Base-by-base conservation (phyloP, 495 filamentous ascomycete species). In the Penicillium bialowiezense region DNA sequence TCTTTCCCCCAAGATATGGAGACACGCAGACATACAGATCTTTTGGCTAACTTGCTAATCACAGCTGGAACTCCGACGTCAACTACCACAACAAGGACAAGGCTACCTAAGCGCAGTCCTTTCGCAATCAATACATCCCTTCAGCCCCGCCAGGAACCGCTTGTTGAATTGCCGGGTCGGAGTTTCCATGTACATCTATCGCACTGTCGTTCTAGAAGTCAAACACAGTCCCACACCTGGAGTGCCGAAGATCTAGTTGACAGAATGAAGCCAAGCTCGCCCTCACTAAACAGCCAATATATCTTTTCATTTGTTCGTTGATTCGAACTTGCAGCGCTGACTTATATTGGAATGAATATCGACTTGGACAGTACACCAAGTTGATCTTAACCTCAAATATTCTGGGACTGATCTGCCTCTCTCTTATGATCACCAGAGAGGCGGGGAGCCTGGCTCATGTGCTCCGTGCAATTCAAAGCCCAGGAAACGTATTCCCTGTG, bases 41-140 rank as follows among this genome's bases (percentile, higher is more conserved):
- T 42, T 19, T 20, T 55, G 7, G 45, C 59, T 69, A 58, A 70
- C 55, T 45, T 40, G 31, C 39, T 18, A 32, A 50, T 13, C 20
- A 54, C 67, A 93, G 89, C 86, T 98, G 93, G 93, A 98, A 98
- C 74, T 70, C 77, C 52, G 77, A 73, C 23, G 90, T 96, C 77
- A 98, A 98, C 81, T 91, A 95, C 78, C 90, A 97, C 83, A 90
- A 95, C 80, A 85, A 84, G 71, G 88, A 95, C 75, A 86, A 90
- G 80, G 64, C 71, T 45, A 74, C 67, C 59, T 84, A 81, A 78
- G 55, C 51, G 41, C 8, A 34, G 34, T 29, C 20, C 26, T 32
- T 26, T 15, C 15, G 29, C 36, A 33, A 43, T 35, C 10, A n/a
- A 40, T 34, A 54, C 36, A 17, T 36, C 10, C 32, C 35, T 50